phyloP scores from a whole-genome alignment of 148 eudicot genomes.

The Cornus florida region DNA sequence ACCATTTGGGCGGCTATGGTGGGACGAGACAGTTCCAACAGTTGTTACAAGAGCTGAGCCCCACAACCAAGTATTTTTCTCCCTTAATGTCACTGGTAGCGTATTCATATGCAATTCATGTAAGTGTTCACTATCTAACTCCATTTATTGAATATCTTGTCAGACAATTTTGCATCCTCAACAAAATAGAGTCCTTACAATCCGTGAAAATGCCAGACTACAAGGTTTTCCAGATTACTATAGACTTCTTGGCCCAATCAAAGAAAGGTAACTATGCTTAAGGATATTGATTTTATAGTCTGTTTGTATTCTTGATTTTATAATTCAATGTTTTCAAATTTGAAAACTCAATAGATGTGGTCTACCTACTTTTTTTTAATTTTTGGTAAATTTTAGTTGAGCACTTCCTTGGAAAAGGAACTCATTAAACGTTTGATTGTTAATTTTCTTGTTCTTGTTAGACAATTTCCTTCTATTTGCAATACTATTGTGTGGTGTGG shows the following conservation, averaged over 20 bases:
- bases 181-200: constrained; percentile 71
- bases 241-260: constrained; percentile 55
- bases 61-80: constrained; percentile 58
- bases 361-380: too few relatives aligned
- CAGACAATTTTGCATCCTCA: constrained; percentile 57
- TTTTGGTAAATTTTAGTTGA: too few relatives aligned
- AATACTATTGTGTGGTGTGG: too few relatives aligned
- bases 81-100: not conserved
- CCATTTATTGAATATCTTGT: not conserved
- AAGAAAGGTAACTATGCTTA: constrained; percentile 48
- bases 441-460: too few relatives aligned
- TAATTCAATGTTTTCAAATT: too few relatives aligned
- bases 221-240: constrained; percentile 91
- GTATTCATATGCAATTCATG: not conserved
- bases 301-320: too few relatives aligned
- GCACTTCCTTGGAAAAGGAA: too few relatives aligned
- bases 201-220: constrained; percentile 81
- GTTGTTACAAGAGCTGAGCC: constrained; percentile 92
- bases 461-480: too few relatives aligned
- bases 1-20: constrained; percentile 88
- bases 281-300: too few relatives aligned
- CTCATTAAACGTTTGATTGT: too few relatives aligned
- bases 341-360: too few relatives aligned
- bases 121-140: not conserved
- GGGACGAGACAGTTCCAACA: constrained; percentile 82